Base-by-base conservation (phyloP, 2,329 filamentous ascomycete species). In the Colletotrichum sp. region DNA sequence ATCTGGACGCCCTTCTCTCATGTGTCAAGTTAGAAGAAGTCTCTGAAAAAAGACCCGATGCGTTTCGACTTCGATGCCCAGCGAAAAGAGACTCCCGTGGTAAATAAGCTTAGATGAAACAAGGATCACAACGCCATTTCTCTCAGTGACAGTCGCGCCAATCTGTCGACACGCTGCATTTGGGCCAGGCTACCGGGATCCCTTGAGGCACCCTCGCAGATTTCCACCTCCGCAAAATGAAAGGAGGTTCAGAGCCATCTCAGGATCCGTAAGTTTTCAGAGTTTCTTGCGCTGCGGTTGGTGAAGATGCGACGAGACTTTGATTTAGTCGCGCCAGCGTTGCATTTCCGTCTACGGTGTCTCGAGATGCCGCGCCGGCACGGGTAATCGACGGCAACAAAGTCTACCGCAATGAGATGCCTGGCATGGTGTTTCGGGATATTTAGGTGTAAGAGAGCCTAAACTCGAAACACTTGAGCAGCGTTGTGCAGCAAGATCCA, bases 71-170 rank as follows among this genome's bases (percentile, higher is more conserved):
- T 28, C 9, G 30, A 38, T 38, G 21, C 32, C 24, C 21, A 13
- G 55, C 43, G 43, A 32, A 56, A 36, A 21, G 38, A 9, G 30
- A 59, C 24, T 62, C 38, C 24, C 13, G 55, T n/a, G 56, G 56
- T 66, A 66, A 30, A 68, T 74, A 74, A 74, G 73, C 73, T 67
- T 74, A 67, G 62, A 58, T 63, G 73, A 56, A 74, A 72, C 56
- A 75, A 63, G 73, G 73, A 63, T 72, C 38, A 58, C 32, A 62
- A 52, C 36, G 73, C 48, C 38, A 61, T 66, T 63, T 34, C 43
- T 32, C 55, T 55, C 56, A 62, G 32, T 26, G 48, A 56, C 56
- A 38, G 21, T 62, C n/a, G 68, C 69, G 62, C 58, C 71, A 63
- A 52, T 55, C 67, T 62, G 55, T 28, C 59, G 24, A 56, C n/a